A percentile compares a stretch with the other conserved stretches of the same genome.
Evolutionary conservation across 495 filamentous ascomycete species (phyloP).

Genomic region (Melanomma pulvis-pyrius): DNA sequence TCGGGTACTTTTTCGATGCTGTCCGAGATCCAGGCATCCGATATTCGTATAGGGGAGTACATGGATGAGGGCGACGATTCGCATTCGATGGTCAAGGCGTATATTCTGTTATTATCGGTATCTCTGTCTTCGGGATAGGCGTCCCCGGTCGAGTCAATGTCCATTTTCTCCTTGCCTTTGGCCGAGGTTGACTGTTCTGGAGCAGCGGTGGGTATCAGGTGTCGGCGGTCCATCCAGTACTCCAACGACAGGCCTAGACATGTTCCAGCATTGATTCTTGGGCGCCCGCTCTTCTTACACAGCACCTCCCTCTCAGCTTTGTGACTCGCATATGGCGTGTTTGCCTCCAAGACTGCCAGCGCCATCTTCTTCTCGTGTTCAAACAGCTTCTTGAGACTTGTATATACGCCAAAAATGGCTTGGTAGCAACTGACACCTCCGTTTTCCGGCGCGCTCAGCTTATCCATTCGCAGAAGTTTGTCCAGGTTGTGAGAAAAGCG

Average conservation of each 20-base stretch:
- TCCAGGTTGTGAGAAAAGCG: constrained; percentile 80
- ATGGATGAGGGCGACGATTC: constrained; percentile 55
- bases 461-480: constrained; percentile 75
- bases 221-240: constrained; percentile 77
- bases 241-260: constrained; percentile 77
- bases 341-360: constrained; percentile 48
- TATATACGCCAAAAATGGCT: constrained; percentile 78
- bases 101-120: constrained; percentile 50
- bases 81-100: constrained; percentile 67
- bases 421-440: constrained; percentile 75
- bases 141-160: constrained; percentile 21
- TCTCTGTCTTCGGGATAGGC: constrained; percentile 29
- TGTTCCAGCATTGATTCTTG: constrained; percentile 72
- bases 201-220: constrained; percentile 43
- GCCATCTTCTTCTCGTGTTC: constrained; percentile 65
- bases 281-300: constrained; percentile 72
- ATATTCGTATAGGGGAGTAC: constrained; percentile 64
- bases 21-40: constrained; percentile 67
- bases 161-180: constrained; percentile 35
- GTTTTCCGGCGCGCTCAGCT: constrained; percentile 66
- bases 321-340: constrained; percentile 52
- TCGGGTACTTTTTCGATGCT: constrained; percentile 55
- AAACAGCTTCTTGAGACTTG: constrained; percentile 64
- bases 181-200: constrained; percentile 28
- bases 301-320: constrained; percentile 56